Evolutionary conservation across 1,284 basidiomycete genomes (phyloP).

Genomic region (Leccinum insolens): DNA sequence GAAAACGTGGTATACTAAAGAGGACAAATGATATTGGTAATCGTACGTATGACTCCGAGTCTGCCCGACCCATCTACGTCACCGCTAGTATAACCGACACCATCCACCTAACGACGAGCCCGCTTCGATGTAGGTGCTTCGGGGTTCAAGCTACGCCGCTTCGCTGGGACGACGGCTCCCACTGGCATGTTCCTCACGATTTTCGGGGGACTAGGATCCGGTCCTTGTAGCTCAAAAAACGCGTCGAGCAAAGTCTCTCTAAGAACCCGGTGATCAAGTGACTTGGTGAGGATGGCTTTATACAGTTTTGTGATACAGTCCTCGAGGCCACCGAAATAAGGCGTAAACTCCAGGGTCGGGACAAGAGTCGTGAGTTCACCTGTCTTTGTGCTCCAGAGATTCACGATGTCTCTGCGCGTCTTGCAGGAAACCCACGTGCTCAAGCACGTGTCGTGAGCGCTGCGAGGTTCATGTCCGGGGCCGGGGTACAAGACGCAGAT

Average conservation of each 20-base stretch:
- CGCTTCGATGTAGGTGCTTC: neutral
- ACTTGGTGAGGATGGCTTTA: neutral
- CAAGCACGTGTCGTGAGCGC: neutral
- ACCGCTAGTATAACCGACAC: neutral
- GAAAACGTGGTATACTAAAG: too few relatives aligned
- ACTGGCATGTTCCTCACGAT: neutral
- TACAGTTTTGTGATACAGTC: neutral
- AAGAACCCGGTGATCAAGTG: neutral
- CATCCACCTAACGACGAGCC: neutral
- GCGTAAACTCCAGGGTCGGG: neutral
- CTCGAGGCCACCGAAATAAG: neutral
- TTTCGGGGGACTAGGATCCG: neutral
- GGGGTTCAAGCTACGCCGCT: neutral
- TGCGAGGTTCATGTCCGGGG: neutral
- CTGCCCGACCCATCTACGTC: neutral
- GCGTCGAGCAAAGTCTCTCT: neutral
- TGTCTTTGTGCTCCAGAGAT: neutral
- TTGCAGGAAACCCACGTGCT: neutral
- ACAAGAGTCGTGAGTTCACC: neutral
- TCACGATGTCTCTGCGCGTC: neutral
- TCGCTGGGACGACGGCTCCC: neutral
- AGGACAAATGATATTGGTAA: too few relatives aligned
- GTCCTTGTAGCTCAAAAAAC: neutral
- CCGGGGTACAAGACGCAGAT: neutral
- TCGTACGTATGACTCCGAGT: neutral